Percentiles rank a stretch among this genome's conserved stretches.
These are phyloP conservation scores for Monilinia polystroma DNA, from an alignment of 2,329 filamentous ascomycete species.

Conservation along the genomic window DNA sequence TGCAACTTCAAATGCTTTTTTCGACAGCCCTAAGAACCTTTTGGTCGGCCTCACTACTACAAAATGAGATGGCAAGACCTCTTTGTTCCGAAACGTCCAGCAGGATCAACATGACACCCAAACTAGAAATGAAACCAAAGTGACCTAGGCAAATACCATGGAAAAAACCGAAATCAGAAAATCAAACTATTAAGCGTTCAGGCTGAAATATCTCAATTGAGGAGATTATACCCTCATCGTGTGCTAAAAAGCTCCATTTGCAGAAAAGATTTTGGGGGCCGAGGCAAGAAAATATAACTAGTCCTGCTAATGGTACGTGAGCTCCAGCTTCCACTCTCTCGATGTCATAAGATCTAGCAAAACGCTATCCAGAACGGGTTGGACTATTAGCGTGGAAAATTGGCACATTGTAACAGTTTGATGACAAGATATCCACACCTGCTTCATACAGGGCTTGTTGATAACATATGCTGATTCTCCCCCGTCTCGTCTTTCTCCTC, in stretches of 20 bases:
- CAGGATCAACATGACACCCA: conserved; percentile 72
- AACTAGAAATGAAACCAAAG: background rate
- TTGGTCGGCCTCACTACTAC: conserved; percentile 88
- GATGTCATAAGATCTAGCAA: too few relatives aligned
- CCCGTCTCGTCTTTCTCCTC: too few relatives aligned
- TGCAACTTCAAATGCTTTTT: conserved; percentile 94
- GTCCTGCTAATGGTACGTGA: background rate
- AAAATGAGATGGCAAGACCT: conserved; percentile 94
- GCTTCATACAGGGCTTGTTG: background rate
- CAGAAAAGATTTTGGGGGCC: too few relatives aligned
- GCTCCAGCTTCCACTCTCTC: background rate
- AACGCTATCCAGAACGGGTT: background rate
- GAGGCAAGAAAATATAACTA: background rate
- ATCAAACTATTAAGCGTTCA: background rate
- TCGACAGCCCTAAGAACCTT: conserved; percentile 93
- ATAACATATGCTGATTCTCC: background rate
- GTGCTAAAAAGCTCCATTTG: background rate
- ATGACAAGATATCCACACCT: background rate
- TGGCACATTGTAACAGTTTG: background rate
- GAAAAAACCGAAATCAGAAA: background rate
- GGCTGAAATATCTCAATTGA: too few relatives aligned
- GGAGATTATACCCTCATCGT: too few relatives aligned
- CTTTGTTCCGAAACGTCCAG: conserved; percentile 98
- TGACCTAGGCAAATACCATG: too few relatives aligned
- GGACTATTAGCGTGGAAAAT: too few relatives aligned